phyloP scores from a whole-genome alignment of 257 asterid genomes.

The Nicotiana sylvestris region DNA sequence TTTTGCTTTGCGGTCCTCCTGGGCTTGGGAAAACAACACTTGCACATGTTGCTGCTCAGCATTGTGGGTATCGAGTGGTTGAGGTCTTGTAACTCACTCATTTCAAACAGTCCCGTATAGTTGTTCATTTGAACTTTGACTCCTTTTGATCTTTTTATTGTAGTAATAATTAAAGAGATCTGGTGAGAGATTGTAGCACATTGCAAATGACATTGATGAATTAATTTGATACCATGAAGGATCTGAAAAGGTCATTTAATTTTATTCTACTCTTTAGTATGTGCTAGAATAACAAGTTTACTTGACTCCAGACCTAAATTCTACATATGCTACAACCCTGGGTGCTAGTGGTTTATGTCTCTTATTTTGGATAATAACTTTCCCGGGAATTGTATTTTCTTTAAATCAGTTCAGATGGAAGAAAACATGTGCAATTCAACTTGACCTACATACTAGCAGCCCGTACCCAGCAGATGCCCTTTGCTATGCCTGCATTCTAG shows the following conservation, averaged over 20 bases:
- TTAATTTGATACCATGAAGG: conserved; percentile 3
- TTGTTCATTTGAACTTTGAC: conserved; percentile 15
- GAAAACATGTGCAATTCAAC: not conserved
- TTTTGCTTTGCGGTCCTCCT: conserved; percentile 96
- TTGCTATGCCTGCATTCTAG: not conserved
- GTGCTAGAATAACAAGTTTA: not conserved
- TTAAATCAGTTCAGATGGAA: not conserved
- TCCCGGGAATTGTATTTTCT: not conserved
- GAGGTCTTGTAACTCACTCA: conserved; percentile 52
- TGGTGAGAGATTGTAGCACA: not conserved
- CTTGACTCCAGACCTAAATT: not conserved
- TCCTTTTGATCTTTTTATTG: not conserved
- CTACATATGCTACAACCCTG: not conserved
- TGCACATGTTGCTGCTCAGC: conserved; percentile 97
- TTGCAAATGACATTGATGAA: not conserved
- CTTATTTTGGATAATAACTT: not conserved
- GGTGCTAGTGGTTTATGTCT: not conserved
- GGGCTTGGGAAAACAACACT: conserved; percentile 99
- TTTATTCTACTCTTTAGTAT: conserved; percentile 2
- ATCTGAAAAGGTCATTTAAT: not conserved
- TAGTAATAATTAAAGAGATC: not conserved
- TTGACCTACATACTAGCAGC: not conserved
- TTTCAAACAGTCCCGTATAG: conserved; percentile 11
- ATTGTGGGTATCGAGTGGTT: conserved; percentile 95
- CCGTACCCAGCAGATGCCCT: not conserved